Evolutionary conservation across 768 basidiomycete genomes (phyloP).

Genomic region (Russula sp.): DNA sequence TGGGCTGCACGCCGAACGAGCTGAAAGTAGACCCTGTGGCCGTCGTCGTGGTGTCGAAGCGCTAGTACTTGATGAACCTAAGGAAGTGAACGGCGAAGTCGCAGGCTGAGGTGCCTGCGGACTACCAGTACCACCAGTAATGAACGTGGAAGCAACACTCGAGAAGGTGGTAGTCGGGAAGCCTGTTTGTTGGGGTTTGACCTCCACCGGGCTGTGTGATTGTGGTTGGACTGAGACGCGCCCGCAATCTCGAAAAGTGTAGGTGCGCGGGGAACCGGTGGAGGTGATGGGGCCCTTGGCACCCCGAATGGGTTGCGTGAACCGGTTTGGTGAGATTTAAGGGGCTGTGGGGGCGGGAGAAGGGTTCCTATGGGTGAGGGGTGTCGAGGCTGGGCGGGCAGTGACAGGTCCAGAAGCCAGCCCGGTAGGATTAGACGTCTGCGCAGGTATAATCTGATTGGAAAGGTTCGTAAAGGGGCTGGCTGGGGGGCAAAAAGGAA

Average conservation of each 20-base stretch:
- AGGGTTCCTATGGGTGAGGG: constrained; percentile 47
- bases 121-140: constrained; percentile 42
- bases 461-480: neutral
- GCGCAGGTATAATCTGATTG: constrained; percentile 23
- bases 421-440: constrained; percentile 29
- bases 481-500: constrained; percentile 11
- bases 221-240: constrained; percentile 24
- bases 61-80: constrained; percentile 10
- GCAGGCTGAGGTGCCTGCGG: constrained; percentile 20
- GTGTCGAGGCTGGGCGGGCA: constrained; percentile 69
- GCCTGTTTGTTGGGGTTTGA: constrained; percentile 31
- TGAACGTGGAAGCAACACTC: constrained; percentile 71
- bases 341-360: constrained; percentile 51
- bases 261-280: constrained; percentile 71
- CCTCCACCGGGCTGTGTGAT: constrained; percentile 8
- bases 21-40: constrained; percentile 47
- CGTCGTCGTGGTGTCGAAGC: constrained; percentile 34
- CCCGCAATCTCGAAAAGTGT: constrained; percentile 69
- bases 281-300: constrained; percentile 50
- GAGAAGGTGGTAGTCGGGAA: constrained; percentile 45
- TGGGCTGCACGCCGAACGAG: constrained; percentile 50
- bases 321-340: constrained; percentile 89
- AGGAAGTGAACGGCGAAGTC: constrained; percentile 29
- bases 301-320: constrained; percentile 94
- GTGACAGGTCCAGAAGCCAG: constrained; percentile 38